A percentile compares a stretch with the other conserved stretches of the same genome.
These are phyloP conservation scores for Wickerhamiella allomyrinae DNA, from an alignment of 805 yeast species.

Conservation along the genomic window DNA sequence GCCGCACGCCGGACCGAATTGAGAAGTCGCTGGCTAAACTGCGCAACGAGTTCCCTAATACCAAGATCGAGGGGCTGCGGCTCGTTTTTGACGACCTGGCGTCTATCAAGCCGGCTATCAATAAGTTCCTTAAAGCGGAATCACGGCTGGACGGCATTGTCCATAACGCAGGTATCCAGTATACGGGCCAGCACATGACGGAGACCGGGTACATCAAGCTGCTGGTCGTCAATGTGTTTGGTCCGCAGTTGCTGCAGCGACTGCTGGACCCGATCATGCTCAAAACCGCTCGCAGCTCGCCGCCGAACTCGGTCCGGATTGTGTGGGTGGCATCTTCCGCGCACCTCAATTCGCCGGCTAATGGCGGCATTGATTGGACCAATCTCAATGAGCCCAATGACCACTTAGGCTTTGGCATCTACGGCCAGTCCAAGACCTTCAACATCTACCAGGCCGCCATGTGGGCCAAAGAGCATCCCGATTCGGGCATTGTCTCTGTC, in stretches of 20 bases:
- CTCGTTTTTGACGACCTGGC: conserved; percentile 27
- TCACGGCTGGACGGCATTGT: conserved; percentile 26
- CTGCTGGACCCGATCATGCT: conserved; percentile 23
- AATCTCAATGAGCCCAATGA: conserved; percentile 22
- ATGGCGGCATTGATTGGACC: conserved; percentile 30
- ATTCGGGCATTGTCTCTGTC: conserved; percentile 22
- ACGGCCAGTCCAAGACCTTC: conserved; percentile 36
- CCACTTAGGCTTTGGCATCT: conserved; percentile 14
- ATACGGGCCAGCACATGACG: conserved; percentile 3
- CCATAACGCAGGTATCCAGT: conserved; percentile 24
- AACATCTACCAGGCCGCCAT: conserved; percentile 27
- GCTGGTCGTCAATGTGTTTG: conserved; percentile 33
- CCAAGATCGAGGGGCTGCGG: conserved; percentile 10
- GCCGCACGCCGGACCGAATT: conserved; percentile 27
- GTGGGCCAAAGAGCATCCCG: conserved; percentile 24
- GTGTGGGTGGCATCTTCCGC: conserved; percentile 35
- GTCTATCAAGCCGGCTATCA: conserved; percentile 28
- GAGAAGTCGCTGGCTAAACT: conserved; percentile 21
- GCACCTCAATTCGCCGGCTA: conserved; percentile 23
- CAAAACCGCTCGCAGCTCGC: conserved; percentile 23
- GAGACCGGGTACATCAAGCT: conserved; percentile 21
- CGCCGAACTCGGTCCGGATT: conserved; percentile 25
- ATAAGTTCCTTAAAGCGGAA: conserved; percentile 20
- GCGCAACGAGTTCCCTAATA: conserved; percentile 17
- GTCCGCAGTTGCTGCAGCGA: conserved; percentile 31